phyloP scores from a whole-genome alignment of 1,284 basidiomycete species.

The Trichosporon sp. region DNA sequence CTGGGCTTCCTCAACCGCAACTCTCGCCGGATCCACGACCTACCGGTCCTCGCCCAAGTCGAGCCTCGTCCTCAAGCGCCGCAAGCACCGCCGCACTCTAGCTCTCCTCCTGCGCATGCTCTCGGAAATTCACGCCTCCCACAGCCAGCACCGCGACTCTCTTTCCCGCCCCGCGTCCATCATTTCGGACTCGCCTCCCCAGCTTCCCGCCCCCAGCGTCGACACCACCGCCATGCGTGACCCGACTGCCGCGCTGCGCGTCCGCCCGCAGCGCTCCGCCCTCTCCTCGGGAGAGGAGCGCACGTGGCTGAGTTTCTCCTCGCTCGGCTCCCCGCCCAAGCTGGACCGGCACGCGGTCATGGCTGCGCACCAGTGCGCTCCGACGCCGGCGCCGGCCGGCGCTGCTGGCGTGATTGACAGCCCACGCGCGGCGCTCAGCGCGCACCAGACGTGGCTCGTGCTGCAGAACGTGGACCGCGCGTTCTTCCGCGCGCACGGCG shows the following conservation, averaged over 20 bases:
- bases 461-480: neutral
- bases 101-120: neutral
- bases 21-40: neutral
- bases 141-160: neutral
- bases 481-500: neutral
- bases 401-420: neutral
- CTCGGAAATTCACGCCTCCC: neutral
- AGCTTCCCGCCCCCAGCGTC: neutral
- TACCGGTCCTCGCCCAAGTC: neutral
- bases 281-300: neutral
- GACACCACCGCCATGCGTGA: neutral
- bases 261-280: neutral
- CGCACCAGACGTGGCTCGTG: neutral
- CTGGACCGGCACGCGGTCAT: conserved; percentile 22
- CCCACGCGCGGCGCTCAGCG: neutral
- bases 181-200: neutral
- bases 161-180: neutral
- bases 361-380: neutral
- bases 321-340: conserved; percentile 19
- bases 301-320: neutral
- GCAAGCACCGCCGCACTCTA: neutral
- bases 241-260: no score
- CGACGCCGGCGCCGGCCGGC: no score
- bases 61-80: no score
- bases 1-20: neutral